Base-by-base conservation (phyloP, 495 filamentous ascomycete genomes). In the Acidomyces sp. region DNA sequence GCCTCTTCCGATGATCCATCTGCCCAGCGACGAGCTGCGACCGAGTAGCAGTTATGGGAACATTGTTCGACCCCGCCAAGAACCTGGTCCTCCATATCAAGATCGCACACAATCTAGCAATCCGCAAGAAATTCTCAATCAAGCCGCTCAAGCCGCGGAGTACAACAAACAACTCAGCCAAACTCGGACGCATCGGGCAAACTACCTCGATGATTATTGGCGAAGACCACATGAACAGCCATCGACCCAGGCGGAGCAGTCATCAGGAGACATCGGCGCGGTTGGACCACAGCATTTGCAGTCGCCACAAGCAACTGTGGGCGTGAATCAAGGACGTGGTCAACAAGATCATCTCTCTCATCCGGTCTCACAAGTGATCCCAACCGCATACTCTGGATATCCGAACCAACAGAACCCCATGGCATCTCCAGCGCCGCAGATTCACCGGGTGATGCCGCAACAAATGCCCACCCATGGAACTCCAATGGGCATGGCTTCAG, bases 31-130 rank as follows among this genome's bases (percentile, higher is more conserved):
- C 46, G 85, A 94, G 52, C 72, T 78, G 34, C 74, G 85, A 40
- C 66, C 79, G 43, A 37, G 35, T 17, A 72, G 80, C 49, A 86
- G 93, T 51, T 86, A 88, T 51, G 80, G 78, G 52, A 79, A 69
- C 50, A 79, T 94, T 43, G 73, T 86, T 28, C 82, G 90, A 40
- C 78, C 84, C 4, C 72, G 86, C 20, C 90, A 96, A 55, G 90
- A 96, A 55, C 72, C 94, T 42, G 92, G 90, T 15, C 77, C 80
- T 18, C 70, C 87, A 2, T 97, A 94, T 59, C 80, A 85, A 57
- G 92, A 96, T 57, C 73, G 83, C 34, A 81, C 75, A 10, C 80
- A 86, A 57, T 64, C 82, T 12, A 88, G 77, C 49, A 71, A 80
- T n/a, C 67, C 77, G 3, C 61, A 74, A n/a, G 88, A 95, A 48